Conservation (phyloP, 108 stramenopile species). For the Epithemia pelagica region DNA sequence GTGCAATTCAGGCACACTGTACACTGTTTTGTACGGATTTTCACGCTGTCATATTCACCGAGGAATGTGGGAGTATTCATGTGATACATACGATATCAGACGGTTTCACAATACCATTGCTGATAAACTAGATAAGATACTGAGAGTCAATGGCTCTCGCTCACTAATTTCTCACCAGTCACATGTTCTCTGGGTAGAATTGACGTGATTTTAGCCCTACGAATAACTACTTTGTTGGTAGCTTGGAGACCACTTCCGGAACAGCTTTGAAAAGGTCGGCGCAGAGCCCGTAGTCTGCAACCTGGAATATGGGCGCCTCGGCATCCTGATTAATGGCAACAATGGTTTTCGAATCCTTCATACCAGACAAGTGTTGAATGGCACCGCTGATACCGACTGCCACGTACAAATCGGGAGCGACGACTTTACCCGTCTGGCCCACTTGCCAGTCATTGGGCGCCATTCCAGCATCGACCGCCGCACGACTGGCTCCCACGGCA, state of each 20-base stretch:
- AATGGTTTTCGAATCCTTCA: slow-evolving; percentile 99
- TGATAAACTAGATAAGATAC: too few species aligned
- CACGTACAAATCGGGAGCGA: slow-evolving; percentile 52
- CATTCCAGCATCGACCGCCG: slow-evolving; percentile 98
- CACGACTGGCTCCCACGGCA: slow-evolving; percentile 90
- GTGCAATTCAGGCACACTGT: too few species aligned
- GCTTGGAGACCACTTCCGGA: slow-evolving; percentile 94
- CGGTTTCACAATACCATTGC: too few species aligned
- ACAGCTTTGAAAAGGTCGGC: slow-evolving; percentile 95
- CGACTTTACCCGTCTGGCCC: slow-evolving; percentile 51
- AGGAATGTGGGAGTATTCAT: too few species aligned
- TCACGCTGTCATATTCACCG: too few species aligned
- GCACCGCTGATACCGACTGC: slow-evolving; percentile 98
- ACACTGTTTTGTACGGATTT: too few species aligned
- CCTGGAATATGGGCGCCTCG: slow-evolving; percentile 98
- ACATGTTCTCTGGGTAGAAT: too few species aligned
- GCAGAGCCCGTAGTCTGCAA: slow-evolving; percentile 96
- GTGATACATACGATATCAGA: too few species aligned
- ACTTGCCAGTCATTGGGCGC: slow-evolving; percentile 99
- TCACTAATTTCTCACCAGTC: too few species aligned
- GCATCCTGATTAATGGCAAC: slow-evolving; percentile 99
- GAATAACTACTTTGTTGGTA: too few species aligned
- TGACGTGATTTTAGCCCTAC: too few species aligned
- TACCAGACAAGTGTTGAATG: slow-evolving; percentile 99
- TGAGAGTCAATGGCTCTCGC: too few species aligned